Base-by-base conservation (phyloP, 768 basidiomycete species). In the Arthromyces matolae region DNA sequence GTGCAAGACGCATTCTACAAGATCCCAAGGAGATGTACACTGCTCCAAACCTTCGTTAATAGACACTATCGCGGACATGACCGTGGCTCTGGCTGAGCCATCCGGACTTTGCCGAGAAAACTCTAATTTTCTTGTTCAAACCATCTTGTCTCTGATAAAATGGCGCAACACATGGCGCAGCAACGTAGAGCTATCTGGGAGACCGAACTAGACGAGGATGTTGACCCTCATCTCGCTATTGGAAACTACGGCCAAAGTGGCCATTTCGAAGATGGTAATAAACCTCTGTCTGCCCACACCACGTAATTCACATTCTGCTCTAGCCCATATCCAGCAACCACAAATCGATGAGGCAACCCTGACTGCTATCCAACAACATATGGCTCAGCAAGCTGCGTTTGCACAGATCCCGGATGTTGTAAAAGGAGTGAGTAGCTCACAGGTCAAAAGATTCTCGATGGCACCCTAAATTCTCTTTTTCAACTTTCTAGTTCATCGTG, bases 381-480 rank as follows among this genome's bases (percentile, higher is more conserved):
- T 90, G 72, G 86, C 81, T 0, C 89, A 91, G 52, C 86, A 91
- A 52, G 81, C 81, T 1, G 90, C 88, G 2, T 83, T 93, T 64
- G 72, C 88, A 0, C 80, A 84, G 58, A 88, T 94, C 37, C 91
- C 90, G 0, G 91, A 93, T 65, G 83, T 84, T 36, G 93, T 93
- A 46, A 94, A 93, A 73, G 82, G 83, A 53, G 91, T 90, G 60
- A 65, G 79, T 76, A 37, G n/a, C n/a, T n/a, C n/a, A n/a, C n/a
- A n/a, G n/a, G n/a, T n/a, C n/a, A n/a, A n/a, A n/a, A n/a, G n/a
- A n/a, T n/a, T n/a, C n/a, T n/a, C n/a, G 36, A 39, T 27, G 45
- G 42, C 37, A 29, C 31, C 27, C 28, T 25, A 6, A 16, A 36
- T 43, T 22, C 40, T 36, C 37, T 53, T 43, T 36, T 40, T n/a